Conservation (phyloP, 441 rosid species). For the Populus hybrid region DNA sequence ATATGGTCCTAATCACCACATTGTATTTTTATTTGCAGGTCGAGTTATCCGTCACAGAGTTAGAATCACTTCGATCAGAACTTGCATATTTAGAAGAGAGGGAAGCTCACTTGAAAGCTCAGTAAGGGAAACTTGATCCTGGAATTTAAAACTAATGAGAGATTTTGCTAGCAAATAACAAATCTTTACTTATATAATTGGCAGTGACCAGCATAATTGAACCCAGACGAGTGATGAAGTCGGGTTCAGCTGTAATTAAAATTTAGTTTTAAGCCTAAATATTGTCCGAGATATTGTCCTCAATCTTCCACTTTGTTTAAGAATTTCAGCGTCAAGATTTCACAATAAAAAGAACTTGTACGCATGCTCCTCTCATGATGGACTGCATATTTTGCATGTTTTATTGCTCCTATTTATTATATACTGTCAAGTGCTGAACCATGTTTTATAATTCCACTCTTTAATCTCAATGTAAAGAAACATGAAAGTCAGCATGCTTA, state of each 20-base stretch:
- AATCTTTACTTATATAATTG: not conserved
- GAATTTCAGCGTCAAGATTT: not conserved
- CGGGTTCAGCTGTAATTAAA: not conserved
- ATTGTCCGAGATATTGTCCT: not conserved
- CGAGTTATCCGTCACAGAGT: conserved; percentile 61
- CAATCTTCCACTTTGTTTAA: not conserved
- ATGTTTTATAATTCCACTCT: conserved; percentile 1
- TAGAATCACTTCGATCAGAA: conserved; percentile 80
- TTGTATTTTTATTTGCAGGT: conserved; percentile 45
- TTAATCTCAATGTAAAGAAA: not conserved
- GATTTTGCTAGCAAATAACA: not conserved
- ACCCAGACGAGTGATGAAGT: not conserved
- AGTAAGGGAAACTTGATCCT: conserved; percentile 43
- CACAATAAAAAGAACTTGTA: not conserved
- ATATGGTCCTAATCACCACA: conserved; percentile 10
- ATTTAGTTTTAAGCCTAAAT: not conserved
- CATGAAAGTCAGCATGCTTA: not conserved
- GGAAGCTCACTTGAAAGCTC: conserved; percentile 87
- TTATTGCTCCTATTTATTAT: not conserved
- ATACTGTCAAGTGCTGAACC: not conserved
- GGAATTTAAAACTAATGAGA: not conserved
- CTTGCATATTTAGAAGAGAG: conserved; percentile 84
- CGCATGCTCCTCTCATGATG: not conserved
- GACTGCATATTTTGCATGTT: too few relatives aligned
- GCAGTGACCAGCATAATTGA: not conserved